These are phyloP conservation scores for Nakazawaea ernobii DNA, from an alignment of 805 yeast genomes.

Conservation along the genomic window DNA sequence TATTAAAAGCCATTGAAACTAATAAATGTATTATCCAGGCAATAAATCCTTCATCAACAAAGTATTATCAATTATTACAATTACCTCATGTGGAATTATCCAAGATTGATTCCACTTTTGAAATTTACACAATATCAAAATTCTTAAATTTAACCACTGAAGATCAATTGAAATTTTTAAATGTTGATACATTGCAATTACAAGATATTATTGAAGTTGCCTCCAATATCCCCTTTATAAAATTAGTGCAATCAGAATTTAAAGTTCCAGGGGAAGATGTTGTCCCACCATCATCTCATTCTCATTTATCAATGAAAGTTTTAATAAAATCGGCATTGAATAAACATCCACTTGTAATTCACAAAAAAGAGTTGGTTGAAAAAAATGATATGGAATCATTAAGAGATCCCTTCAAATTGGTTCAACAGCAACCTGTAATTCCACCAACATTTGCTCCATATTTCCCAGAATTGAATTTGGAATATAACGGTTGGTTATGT, in stretches of 20 bases:
- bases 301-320: constrained; percentile 72
- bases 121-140: constrained; percentile 64
- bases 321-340: constrained; percentile 69
- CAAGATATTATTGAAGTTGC: constrained; percentile 51
- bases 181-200: constrained; percentile 41
- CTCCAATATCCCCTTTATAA: constrained; percentile 58
- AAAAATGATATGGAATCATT: constrained; percentile 59
- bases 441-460: constrained; percentile 68
- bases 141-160: constrained; percentile 53
- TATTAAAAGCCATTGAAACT: constrained; percentile 55
- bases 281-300: constrained; percentile 66
- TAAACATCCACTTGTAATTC: constrained; percentile 46
- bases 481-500: constrained; percentile 53
- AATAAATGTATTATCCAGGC: constrained; percentile 75
- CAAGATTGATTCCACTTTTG: constrained; percentile 41
- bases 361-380: constrained; percentile 41
- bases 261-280: constrained; percentile 80
- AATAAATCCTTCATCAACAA: constrained; percentile 40
- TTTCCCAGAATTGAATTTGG: constrained; percentile 47
- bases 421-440: constrained; percentile 62
- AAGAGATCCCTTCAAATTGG: constrained; percentile 64
- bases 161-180: constrained; percentile 51
- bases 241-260: constrained; percentile 65
- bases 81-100: constrained; percentile 64
- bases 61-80: constrained; percentile 67